Conservation (phyloP, 2,329 filamentous ascomycete species). For the Phoma sp. region DNA sequence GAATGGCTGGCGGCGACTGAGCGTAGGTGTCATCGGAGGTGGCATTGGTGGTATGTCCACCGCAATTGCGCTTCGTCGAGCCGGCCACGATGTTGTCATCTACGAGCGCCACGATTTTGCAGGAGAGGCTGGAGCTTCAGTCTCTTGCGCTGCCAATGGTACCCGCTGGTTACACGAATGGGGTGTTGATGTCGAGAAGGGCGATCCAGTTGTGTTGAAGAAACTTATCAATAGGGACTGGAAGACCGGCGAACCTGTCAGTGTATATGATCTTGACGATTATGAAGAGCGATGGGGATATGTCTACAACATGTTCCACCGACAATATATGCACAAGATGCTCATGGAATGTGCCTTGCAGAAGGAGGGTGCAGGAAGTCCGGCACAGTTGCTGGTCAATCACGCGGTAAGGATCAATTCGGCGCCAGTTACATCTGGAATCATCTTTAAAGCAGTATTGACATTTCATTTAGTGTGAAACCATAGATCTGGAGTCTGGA, state of each 20-base stretch:
- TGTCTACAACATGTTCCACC: slow-evolving; percentile 71
- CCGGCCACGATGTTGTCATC: slow-evolving; percentile 65
- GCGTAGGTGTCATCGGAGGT: slow-evolving; percentile 57
- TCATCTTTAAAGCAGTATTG: not conserved
- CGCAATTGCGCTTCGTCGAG: slow-evolving; percentile 60
- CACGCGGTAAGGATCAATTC: slow-evolving; percentile 59
- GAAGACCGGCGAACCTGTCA: slow-evolving; percentile 71
- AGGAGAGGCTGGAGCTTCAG: slow-evolving; percentile 66
- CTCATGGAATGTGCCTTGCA: slow-evolving; percentile 66
- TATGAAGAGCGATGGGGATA: slow-evolving; percentile 71
- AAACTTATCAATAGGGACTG: slow-evolving; percentile 75
- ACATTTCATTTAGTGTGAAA: slow-evolving; percentile 26
- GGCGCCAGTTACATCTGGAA: no score
- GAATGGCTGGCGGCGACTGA: slow-evolving; percentile 29
- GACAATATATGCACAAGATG: slow-evolving; percentile 73
- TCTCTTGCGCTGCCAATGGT: slow-evolving; percentile 70
- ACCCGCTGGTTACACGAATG: slow-evolving; percentile 74
- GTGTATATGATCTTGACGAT: slow-evolving; percentile 68
- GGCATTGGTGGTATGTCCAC: slow-evolving; percentile 62
- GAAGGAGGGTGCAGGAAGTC: slow-evolving; percentile 59
- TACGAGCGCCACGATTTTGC: slow-evolving; percentile 72
- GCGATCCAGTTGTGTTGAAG: slow-evolving; percentile 69
- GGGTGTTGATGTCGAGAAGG: slow-evolving; percentile 68
- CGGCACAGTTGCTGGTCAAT: slow-evolving; percentile 64
- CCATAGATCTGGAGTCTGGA: slow-evolving; percentile 41